A percentile compares a stretch with the other conserved stretches of the same genome.
Evolutionary conservation across 2,329 filamentous ascomycete species (phyloP).

Genomic region (Cadophora gregata): DNA sequence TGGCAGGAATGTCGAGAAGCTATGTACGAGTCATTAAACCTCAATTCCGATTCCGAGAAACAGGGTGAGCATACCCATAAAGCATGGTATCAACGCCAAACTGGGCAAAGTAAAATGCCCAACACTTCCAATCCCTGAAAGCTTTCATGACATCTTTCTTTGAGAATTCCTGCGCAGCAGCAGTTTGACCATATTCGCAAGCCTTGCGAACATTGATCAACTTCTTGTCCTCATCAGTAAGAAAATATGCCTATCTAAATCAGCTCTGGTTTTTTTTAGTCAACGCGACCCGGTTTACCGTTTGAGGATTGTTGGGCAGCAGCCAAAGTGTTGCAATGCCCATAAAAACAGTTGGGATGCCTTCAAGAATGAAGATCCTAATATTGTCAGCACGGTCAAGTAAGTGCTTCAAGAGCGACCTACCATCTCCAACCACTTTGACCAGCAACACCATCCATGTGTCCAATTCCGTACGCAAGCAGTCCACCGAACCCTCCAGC

Average conservation of each 20-base stretch:
- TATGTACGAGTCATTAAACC: too few species aligned
- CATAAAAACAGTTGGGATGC: slow-evolving; percentile 60
- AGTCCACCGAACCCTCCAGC: slow-evolving; percentile 70
- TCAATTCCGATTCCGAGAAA: too few species aligned
- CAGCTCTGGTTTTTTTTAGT: neutral
- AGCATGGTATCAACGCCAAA: slow-evolving; percentile 70
- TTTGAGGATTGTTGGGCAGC: slow-evolving; percentile 64
- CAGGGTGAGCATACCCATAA: slow-evolving; percentile 50
- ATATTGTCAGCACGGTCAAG: neutral
- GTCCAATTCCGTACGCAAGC: slow-evolving; percentile 67
- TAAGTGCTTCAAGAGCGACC: neutral
- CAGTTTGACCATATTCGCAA: slow-evolving; percentile 56
- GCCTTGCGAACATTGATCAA: slow-evolving; percentile 30
- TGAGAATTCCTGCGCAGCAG: slow-evolving; percentile 58
- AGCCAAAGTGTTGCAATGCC: slow-evolving; percentile 61
- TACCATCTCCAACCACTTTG: slow-evolving; percentile 68
- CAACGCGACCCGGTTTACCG: slow-evolving; percentile 47
- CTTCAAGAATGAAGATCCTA: slow-evolving; percentile 57
- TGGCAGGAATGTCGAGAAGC: slow-evolving; percentile 70
- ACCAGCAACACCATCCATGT: slow-evolving; percentile 64
- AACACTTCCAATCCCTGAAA: slow-evolving; percentile 69
- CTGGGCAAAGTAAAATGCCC: slow-evolving; percentile 62
- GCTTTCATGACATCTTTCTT: slow-evolving; percentile 62
- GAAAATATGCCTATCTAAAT: slow-evolving; percentile 48
- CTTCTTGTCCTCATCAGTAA: slow-evolving; percentile 57